Evolutionary conservation across 495 filamentous ascomycete genomes (phyloP).

Genomic region (Echria macrotheca): DNA sequence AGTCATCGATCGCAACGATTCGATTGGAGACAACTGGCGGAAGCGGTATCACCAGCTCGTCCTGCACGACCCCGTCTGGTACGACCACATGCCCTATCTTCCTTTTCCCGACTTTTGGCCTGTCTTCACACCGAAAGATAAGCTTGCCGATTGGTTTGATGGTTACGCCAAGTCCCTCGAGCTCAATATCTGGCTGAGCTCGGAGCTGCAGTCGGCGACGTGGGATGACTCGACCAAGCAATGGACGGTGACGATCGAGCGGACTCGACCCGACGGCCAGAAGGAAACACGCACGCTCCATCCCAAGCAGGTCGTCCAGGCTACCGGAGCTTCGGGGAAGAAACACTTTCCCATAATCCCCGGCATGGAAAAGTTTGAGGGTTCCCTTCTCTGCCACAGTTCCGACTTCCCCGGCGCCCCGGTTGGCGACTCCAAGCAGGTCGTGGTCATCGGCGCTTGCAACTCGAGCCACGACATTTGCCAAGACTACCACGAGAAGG

Average conservation of each 20-base stretch:
- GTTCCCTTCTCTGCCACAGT: slow-evolving; percentile 60
- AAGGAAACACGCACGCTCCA: slow-evolving; percentile 52
- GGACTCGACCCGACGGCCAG: slow-evolving; percentile 42
- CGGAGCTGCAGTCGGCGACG: slow-evolving; percentile 42
- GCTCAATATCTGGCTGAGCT: slow-evolving; percentile 67
- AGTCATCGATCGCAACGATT: slow-evolving; percentile 59
- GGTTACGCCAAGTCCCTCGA: slow-evolving; percentile 68
- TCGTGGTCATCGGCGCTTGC: slow-evolving; percentile 71
- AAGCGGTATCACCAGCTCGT: slow-evolving; percentile 59
- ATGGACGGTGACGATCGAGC: slow-evolving; percentile 59
- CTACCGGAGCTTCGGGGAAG: slow-evolving; percentile 70
- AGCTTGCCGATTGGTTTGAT: slow-evolving; percentile 74
- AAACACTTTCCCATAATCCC: slow-evolving; percentile 58
- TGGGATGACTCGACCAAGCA: slow-evolving; percentile 50
- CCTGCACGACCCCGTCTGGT: slow-evolving; percentile 73
- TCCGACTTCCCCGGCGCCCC: slow-evolving; percentile 60
- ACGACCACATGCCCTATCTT: slow-evolving; percentile 70
- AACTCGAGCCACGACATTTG: slow-evolving; percentile 82
- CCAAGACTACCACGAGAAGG: slow-evolving; percentile 75
- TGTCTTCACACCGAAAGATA: slow-evolving; percentile 73
- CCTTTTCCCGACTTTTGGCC: slow-evolving; percentile 65
- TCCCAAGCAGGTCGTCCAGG: slow-evolving; percentile 64
- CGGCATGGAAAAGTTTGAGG: slow-evolving; percentile 57
- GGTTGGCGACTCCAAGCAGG: slow-evolving; percentile 47
- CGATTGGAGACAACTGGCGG: slow-evolving; percentile 74